phyloP scores from a whole-genome alignment of 192 early-diverging fungal genomes.

The Thamnidium elegans region DNA sequence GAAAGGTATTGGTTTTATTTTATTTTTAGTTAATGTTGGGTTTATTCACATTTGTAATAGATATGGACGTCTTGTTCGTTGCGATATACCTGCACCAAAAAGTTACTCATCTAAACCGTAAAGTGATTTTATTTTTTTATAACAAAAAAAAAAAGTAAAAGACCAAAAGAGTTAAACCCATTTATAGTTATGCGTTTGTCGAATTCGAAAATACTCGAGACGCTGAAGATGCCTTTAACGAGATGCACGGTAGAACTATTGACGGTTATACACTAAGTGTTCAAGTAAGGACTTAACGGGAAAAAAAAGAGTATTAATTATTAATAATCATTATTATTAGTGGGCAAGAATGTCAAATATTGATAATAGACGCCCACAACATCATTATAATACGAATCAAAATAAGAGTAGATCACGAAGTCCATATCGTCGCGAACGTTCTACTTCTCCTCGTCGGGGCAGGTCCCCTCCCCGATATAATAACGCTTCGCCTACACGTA shows the following conservation, averaged over 20 bases:
- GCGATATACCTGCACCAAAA: slow-evolving; percentile 77
- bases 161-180: not conserved
- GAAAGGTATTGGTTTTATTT: slow-evolving; percentile 63
- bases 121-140: slow-evolving; percentile 32
- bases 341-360: slow-evolving; percentile 5
- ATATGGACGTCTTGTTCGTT: slow-evolving; percentile 81
- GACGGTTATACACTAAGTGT: slow-evolving; percentile 76
- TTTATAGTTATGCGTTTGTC: slow-evolving; percentile 85
- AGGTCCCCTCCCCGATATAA: slow-evolving; percentile 6
- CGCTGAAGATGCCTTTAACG: slow-evolving; percentile 87
- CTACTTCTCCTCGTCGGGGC: slow-evolving; percentile 5
- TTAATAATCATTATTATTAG: not conserved
- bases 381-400: not conserved
- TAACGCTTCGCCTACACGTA: not conserved
- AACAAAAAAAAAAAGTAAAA: not conserved
- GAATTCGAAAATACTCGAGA: slow-evolving; percentile 91
- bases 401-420: slow-evolving; percentile 10
- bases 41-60: slow-evolving; percentile 35
- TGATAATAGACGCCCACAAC: not conserved
- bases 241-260: slow-evolving; percentile 81
- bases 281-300: slow-evolving; percentile 51
- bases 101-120: slow-evolving; percentile 65
- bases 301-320: not conserved
- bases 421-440: not conserved
- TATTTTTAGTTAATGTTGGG: no score